Conservation (phyloP, 768 basidiomycete species). For the Kwoniella shandongensis region DNA sequence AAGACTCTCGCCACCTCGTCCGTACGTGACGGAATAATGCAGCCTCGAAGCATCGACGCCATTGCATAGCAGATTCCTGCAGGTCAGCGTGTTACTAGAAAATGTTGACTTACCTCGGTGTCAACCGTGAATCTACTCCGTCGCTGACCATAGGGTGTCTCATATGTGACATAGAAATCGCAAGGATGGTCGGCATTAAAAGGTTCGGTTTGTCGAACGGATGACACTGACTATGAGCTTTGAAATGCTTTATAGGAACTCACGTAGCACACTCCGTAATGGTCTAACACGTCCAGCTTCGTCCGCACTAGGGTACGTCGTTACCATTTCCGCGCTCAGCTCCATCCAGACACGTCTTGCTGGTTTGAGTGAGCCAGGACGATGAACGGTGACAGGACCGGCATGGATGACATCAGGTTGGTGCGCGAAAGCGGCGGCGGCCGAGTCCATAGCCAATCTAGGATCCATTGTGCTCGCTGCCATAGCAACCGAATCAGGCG, state of each 20-base stretch:
- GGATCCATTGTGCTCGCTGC: constrained; percentile 11
- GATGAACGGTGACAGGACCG: constrained; percentile 59
- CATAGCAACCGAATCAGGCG: constrained; percentile 49
- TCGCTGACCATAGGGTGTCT: constrained; percentile 42
- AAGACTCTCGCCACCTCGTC: constrained; percentile 21
- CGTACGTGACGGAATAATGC: constrained; percentile 46
- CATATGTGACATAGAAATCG: constrained; percentile 55
- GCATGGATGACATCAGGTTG: constrained; percentile 56
- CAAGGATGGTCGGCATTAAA: constrained; percentile 58
- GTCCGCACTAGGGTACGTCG: constrained; percentile 61
- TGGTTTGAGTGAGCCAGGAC: constrained; percentile 26
- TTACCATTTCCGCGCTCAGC: constrained; percentile 64
- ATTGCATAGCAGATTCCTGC: constrained; percentile 43
- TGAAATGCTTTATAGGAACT: constrained; percentile 28
- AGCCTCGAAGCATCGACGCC: constrained; percentile 46
- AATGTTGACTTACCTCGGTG: constrained; percentile 62
- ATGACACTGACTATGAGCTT: constrained; percentile 56
- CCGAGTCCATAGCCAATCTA: constrained; percentile 2
- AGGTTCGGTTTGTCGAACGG: constrained; percentile 58
- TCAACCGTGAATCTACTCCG: constrained; percentile 60
- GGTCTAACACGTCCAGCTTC: constrained; percentile 63
- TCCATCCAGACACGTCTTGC: constrained; percentile 65
- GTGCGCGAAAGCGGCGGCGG: constrained; percentile 50
- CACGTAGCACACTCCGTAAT: constrained; percentile 60
- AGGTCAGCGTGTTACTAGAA: constrained; percentile 57